A percentile compares a stretch with the other conserved stretches of the same genome.
Conservation (phyloP, 176 grass and related monocot species). For the Lolium multiflorum region DNA sequence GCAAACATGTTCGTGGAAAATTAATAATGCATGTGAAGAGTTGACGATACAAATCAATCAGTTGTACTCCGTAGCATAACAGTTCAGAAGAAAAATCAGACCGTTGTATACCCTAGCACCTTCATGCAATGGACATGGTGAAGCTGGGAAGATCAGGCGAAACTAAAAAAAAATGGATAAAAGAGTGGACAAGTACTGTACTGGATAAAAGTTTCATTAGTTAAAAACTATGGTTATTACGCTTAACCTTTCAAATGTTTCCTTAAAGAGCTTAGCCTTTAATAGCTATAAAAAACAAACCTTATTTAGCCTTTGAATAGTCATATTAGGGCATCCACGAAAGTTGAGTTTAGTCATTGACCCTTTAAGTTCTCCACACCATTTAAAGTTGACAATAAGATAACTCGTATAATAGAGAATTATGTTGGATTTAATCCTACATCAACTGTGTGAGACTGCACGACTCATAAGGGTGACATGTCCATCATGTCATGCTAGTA, state of each 20-base stretch:
- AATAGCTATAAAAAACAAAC: not conserved
- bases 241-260: not conserved
- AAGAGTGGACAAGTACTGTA: not conserved
- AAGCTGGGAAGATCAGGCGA: not conserved
- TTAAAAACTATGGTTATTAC: not conserved
- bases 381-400: no score
- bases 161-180: not conserved
- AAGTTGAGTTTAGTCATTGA: not conserved
- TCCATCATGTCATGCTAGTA: no score
- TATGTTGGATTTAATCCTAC: no score
- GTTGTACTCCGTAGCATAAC: slow-evolving; percentile 21
- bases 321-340: not conserved
- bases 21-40: slow-evolving; percentile 34
- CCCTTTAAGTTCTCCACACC: no score
- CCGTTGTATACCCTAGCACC: not conserved
- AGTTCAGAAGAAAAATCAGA: not conserved
- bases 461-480: no score
- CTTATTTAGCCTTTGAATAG: not conserved
- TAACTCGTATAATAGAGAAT: no score
- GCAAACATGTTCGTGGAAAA: not conserved
- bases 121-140: not conserved
- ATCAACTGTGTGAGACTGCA: no score
- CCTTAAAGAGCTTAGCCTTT: no score
- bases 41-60: slow-evolving; percentile 41
- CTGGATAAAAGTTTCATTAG: not conserved